These are phyloP conservation scores for Hordeum marinum DNA, from an alignment of 176 grass and related monocot genomes.

Conservation along the genomic window DNA sequence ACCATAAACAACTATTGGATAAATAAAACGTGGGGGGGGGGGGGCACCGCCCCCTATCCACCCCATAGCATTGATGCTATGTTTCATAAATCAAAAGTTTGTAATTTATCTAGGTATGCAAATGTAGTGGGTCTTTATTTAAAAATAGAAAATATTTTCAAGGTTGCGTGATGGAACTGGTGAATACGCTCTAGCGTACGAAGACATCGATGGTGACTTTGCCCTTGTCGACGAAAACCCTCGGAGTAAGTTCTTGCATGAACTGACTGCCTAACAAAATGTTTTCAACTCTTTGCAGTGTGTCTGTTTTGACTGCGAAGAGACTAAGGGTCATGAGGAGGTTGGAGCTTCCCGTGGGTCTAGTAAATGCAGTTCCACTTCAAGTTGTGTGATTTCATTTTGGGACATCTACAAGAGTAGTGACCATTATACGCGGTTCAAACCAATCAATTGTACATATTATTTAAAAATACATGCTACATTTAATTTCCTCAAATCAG, in stretches of 20 bases:
- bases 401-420: background rate
- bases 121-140: too few species aligned
- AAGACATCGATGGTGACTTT: slow-evolving; percentile 53
- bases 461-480: background rate
- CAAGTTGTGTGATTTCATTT: background rate
- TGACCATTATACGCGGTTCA: background rate
- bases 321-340: slow-evolving; percentile 79
- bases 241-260: slow-evolving; percentile 34
- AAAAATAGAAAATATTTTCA: slow-evolving; percentile 60
- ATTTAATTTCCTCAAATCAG: background rate
- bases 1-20: background rate
- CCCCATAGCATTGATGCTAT: too few species aligned
- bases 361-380: slow-evolving; percentile 3
- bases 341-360: slow-evolving; percentile 45
- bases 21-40: too few species aligned
- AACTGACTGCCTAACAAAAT: background rate
- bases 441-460: background rate
- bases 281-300: slow-evolving; percentile 44
- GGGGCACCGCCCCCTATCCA: too few species aligned
- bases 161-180: slow-evolving; percentile 77
- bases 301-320: slow-evolving; percentile 47
- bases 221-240: slow-evolving; percentile 43
- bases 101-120: too few species aligned
- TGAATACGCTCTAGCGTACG: slow-evolving; percentile 70
- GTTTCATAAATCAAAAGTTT: too few species aligned